Percentiles rank a stretch among this genome's conserved stretches.
Conservation (phyloP, 2,329 filamentous ascomycete genomes). For the Sordariomycetes sp. region DNA sequence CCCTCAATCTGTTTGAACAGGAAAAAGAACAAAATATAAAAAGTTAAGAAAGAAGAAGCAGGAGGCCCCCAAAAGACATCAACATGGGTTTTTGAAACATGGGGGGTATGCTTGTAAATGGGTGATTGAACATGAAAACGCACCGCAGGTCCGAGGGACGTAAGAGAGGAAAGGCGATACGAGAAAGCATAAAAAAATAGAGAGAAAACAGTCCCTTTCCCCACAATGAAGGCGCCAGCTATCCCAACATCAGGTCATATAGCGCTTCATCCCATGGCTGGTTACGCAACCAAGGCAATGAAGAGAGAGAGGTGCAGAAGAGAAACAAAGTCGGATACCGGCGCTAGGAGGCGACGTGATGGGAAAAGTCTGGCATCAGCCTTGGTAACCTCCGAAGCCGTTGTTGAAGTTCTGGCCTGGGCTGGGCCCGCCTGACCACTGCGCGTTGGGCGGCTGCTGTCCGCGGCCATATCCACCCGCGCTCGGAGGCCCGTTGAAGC, state of each 20-base stretch:
- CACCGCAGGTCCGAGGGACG: conserved; percentile 9
- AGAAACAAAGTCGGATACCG: neutral
- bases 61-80: neutral
- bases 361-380: conserved; percentile 23
- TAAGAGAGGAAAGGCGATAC: conserved; percentile 14
- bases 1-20: conserved; percentile 11
- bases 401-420: conserved; percentile 49
- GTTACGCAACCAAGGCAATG: conserved; percentile 5
- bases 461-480: conserved; percentile 80
- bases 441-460: conserved; percentile 44
- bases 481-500: conserved; percentile 61
- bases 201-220: conserved; percentile 7
- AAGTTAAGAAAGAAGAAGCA: neutral
- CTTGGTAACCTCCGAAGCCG: conserved; percentile 55
- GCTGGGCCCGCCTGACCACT: conserved; percentile 39
- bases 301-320: neutral
- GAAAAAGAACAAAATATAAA: neutral
- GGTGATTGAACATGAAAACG: neutral
- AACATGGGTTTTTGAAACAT: conserved; percentile 6
- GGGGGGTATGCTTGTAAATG: conserved; percentile 8
- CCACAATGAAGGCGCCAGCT: neutral
- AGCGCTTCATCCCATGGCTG: neutral
- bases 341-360: neutral
- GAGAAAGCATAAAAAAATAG: conserved; percentile 6
- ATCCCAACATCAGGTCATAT: conserved; percentile 2